Percentiles rank a stretch among this genome's conserved stretches.
phyloP scores from a whole-genome alignment of 2,329 filamentous ascomycete genomes.

The Juglanconis sp. region DNA sequence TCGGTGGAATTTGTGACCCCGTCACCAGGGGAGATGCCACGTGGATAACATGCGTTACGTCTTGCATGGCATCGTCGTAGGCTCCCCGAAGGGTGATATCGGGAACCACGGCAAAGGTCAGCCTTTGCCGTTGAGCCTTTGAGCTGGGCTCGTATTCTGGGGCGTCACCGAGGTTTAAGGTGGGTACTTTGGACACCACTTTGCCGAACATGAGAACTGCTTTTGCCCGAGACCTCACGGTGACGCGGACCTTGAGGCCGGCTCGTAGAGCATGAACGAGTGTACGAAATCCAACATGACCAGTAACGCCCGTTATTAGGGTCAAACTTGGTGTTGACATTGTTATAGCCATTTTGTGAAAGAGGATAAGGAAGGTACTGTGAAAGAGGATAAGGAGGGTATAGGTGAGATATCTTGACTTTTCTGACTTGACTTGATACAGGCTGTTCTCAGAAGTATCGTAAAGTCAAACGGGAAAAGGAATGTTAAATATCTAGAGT shows the following conservation, averaged over 20 bases:
- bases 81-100: conserved; percentile 18
- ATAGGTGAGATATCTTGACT: too few relatives aligned
- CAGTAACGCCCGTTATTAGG: conserved; percentile 20
- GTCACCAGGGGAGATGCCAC: conserved; percentile 19
- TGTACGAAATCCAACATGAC: conserved; percentile 21
- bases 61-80: conserved; percentile 15
- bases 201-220: neutral
- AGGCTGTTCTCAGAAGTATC: too few relatives aligned
- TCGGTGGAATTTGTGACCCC: conserved; percentile 5
- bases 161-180: neutral
- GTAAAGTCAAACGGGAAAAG: too few relatives aligned
- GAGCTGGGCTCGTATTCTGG: neutral
- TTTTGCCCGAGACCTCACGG: conserved; percentile 18
- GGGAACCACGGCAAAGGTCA: conserved; percentile 15
- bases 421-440: too few relatives aligned
- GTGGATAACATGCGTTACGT: conserved; percentile 20
- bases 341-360: neutral
- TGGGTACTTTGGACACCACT: neutral
- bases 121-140: neutral
- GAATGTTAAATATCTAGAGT: too few relatives aligned
- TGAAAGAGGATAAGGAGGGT: too few relatives aligned
- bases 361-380: neutral
- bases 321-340: conserved; percentile 14
- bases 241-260: conserved; percentile 17
- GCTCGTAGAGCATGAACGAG: conserved; percentile 17